Conservation (phyloP, 1,284 basidiomycete species). For the Hemileia vastatrix region DNA sequence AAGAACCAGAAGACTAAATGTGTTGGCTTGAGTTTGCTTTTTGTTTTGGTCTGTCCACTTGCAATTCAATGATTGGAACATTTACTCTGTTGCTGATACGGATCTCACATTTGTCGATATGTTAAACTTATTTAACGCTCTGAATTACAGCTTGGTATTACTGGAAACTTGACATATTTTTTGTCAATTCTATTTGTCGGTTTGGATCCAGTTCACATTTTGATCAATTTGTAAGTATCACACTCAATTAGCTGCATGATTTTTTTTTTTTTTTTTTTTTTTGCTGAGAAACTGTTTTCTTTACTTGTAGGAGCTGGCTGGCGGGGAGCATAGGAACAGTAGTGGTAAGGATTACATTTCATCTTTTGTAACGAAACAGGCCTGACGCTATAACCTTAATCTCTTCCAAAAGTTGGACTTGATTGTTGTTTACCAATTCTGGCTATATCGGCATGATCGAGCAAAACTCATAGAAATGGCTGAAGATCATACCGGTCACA, state of each 20-base stretch:
- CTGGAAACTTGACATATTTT: slow-evolving; percentile 19
- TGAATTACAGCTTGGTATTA: slow-evolving; percentile 13
- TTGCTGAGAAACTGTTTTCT: background rate
- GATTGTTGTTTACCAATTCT: slow-evolving; percentile 20
- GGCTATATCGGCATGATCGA: slow-evolving; percentile 14
- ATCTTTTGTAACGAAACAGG: too few relatives aligned
- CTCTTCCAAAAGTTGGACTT: slow-evolving; percentile 7
- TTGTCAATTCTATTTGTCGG: slow-evolving; percentile 5
- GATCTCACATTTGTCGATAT: background rate
- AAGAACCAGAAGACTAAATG: slow-evolving; percentile 44
- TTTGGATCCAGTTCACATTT: slow-evolving; percentile 6
- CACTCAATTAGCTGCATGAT: too few relatives aligned
- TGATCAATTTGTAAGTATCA: slow-evolving; percentile 14
- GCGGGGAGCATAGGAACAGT: slow-evolving; percentile 16
- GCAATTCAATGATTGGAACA: background rate
- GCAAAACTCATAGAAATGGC: too few relatives aligned
- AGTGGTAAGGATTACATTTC: background rate
- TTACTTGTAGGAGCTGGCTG: slow-evolving; percentile 17
- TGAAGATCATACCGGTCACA: too few relatives aligned
- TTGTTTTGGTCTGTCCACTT: slow-evolving; percentile 32
- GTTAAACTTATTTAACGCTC: background rate
- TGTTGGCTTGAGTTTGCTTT: slow-evolving; percentile 40
- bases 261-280: background rate
- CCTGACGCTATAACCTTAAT: background rate
- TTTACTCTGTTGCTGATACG: too few relatives aligned